Evolutionary conservation across 306 rosid genomes (phyloP).

Genomic region (Vigna angularis): DNA sequence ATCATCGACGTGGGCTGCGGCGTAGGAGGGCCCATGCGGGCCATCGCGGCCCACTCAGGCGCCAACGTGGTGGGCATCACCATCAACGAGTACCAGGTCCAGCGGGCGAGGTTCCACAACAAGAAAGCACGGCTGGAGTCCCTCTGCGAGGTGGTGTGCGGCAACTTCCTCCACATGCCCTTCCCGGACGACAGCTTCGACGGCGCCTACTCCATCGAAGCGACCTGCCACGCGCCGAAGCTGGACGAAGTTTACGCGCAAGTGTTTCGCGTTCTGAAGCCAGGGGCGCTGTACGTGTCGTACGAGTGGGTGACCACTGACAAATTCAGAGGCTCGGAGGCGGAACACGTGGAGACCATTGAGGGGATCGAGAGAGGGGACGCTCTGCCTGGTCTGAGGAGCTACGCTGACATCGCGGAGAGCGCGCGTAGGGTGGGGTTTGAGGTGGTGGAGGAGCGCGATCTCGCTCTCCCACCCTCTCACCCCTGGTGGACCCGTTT

Average conservation of each 20-base stretch:
- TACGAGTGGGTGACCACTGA: conserved; percentile 98
- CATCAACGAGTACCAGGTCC: conserved; percentile 94
- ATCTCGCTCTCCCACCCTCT: conserved; percentile 88
- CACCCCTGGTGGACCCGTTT: conserved; percentile 92
- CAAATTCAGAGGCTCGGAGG: conserved; percentile 53
- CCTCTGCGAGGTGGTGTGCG: conserved; percentile 88
- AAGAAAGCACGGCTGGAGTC: conserved; percentile 81
- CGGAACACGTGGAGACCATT: conserved; percentile 75
- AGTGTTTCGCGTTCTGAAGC: conserved; percentile 82
- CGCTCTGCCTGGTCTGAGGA: conserved; percentile 85
- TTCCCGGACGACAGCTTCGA: conserved; percentile 74
- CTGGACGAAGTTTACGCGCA: conserved; percentile 88
- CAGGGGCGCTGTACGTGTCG: conserved; percentile 81
- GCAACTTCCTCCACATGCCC: conserved; percentile 93
- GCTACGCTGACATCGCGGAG: conserved; percentile 65
- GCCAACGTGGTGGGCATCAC: conserved; percentile 95
- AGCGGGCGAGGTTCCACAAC: conserved; percentile 77
- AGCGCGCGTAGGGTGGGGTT: conserved; percentile 86
- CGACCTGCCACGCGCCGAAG: conserved; percentile 98
- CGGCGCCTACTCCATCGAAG: conserved; percentile 97
- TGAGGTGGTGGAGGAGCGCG: conserved; percentile 78
- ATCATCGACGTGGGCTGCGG: conserved; percentile 95
- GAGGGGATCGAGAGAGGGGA: conserved; percentile 96
- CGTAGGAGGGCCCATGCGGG: conserved; percentile 97
- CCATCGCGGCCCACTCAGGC: conserved; percentile 88